A percentile compares a stretch with the other conserved stretches of the same genome.
phyloP scores from a whole-genome alignment of 2,329 filamentous ascomycete species.

The Verticillium alfalfae region DNA sequence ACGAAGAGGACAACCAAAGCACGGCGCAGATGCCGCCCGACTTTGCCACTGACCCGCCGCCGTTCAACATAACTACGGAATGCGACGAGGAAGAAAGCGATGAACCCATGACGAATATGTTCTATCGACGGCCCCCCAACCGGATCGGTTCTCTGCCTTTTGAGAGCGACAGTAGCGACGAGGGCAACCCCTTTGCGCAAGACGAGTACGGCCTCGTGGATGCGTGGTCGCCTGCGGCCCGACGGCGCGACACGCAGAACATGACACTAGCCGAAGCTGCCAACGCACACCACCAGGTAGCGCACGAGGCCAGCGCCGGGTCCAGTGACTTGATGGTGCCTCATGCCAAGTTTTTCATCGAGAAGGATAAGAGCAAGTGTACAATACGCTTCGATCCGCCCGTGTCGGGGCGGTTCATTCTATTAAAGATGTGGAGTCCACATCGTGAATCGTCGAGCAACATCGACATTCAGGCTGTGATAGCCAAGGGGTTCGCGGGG shows the following conservation, averaged over 20 bases:
- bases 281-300: slow-evolving; percentile 46
- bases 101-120: slow-evolving; percentile 10
- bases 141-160: slow-evolving; percentile 51
- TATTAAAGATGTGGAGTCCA: slow-evolving; percentile 88
- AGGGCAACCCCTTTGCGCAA: slow-evolving; percentile 16
- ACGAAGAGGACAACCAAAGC: slow-evolving; percentile 38
- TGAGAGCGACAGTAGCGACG: slow-evolving; percentile 40
- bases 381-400: slow-evolving; percentile 81
- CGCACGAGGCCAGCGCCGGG: slow-evolving; percentile 52
- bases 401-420: slow-evolving; percentile 73
- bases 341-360: slow-evolving; percentile 78
- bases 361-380: slow-evolving; percentile 75
- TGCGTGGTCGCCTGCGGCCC: slow-evolving; percentile 13
- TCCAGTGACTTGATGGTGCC: slow-evolving; percentile 61
- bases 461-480: slow-evolving; percentile 84
- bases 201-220: slow-evolving; percentile 27
- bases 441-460: slow-evolving; percentile 60
- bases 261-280: slow-evolving; percentile 30
- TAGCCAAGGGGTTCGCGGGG: slow-evolving; percentile 79
- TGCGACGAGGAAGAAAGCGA: slow-evolving; percentile 55
- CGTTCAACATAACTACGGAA: slow-evolving; percentile 52
- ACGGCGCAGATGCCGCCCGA: slow-evolving; percentile 53
- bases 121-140: slow-evolving; percentile 37
- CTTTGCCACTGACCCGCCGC: slow-evolving; percentile 40
- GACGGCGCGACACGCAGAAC: slow-evolving; percentile 13